Conservation (phyloP, 139 green algal species). For the Marvania coccoides region DNA sequence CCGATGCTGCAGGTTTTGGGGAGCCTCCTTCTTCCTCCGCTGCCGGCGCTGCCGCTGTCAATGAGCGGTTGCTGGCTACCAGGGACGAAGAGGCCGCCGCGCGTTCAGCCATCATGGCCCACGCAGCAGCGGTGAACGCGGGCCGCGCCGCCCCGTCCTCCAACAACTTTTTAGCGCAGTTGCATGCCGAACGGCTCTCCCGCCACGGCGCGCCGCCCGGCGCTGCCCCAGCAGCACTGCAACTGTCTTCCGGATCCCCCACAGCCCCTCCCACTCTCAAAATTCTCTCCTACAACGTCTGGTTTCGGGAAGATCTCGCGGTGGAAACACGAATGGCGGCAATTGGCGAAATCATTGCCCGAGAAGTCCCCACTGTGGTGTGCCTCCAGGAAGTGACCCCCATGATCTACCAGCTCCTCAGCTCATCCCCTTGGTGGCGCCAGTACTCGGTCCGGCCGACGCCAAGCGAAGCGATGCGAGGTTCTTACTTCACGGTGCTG, state of each 20-base stretch:
- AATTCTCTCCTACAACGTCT: slow-evolving; percentile 45
- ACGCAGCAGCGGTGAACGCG: neutral
- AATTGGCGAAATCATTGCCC: slow-evolving; percentile 34
- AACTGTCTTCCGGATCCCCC: neutral
- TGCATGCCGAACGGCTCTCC: slow-evolving; percentile 33
- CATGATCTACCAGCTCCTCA: slow-evolving; percentile 24
- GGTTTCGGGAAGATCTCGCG: slow-evolving; percentile 51
- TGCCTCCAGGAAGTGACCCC: slow-evolving; percentile 57
- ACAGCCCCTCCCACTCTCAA: neutral
- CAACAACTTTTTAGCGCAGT: slow-evolving; percentile 27
- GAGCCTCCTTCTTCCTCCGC: neutral
- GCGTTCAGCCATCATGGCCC: neutral
- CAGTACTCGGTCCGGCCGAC: slow-evolving; percentile 19
- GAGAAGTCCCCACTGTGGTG: slow-evolving; percentile 33
- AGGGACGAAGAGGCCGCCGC: neutral
- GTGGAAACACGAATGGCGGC: slow-evolving; percentile 43
- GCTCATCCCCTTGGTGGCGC: slow-evolving; percentile 29
- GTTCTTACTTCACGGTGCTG: slow-evolving; percentile 52
- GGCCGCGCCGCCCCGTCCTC: neutral
- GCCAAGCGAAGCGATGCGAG: neutral
- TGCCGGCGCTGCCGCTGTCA: slow-evolving; percentile 6
- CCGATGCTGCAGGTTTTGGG: neutral
- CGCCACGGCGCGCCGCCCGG: neutral
- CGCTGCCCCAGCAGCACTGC: neutral
- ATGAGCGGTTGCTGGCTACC: too few relatives aligned